These are phyloP conservation scores for Phytomonas serpens DNA, from an alignment of 208 protist species.

Conservation along the genomic window DNA sequence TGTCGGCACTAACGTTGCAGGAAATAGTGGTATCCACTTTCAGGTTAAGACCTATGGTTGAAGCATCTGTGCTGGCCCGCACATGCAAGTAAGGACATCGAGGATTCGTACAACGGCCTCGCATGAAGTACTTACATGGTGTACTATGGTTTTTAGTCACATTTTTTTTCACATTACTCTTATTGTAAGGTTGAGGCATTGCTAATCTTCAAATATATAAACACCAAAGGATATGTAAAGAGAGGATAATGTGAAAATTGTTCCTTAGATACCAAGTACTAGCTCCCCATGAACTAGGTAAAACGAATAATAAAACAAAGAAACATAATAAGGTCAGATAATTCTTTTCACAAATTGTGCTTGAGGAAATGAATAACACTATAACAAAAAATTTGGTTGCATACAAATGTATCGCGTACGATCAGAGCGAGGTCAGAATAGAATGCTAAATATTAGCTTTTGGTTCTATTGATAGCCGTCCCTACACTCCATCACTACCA, in stretches of 20 bases:
- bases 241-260: conserved; percentile 7
- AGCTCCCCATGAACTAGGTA: background rate
- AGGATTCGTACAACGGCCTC: conserved; percentile 61
- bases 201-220: background rate
- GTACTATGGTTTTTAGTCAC: conserved; percentile 20
- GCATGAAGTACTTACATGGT: conserved; percentile 63
- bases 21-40: conserved; percentile 12
- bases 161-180: conserved; percentile 26
- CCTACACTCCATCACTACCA: background rate
- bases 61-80: conserved; percentile 14
- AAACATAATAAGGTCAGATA: conserved; percentile 13
- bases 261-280: background rate
- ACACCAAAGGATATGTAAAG: conserved; percentile 6
- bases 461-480: background rate
- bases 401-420: background rate
- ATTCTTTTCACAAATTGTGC: background rate
- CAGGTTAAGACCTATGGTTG: background rate
- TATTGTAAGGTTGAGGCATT: conserved; percentile 59
- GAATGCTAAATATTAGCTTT: background rate
- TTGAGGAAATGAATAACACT: background rate
- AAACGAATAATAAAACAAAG: conserved; percentile 12
- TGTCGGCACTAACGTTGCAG: conserved; percentile 16
- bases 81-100: conserved; percentile 70
- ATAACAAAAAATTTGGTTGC: background rate
- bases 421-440: background rate